phyloP scores from a whole-genome alignment of 148 eudicot genomes.

The Amaranthus palmeri region DNA sequence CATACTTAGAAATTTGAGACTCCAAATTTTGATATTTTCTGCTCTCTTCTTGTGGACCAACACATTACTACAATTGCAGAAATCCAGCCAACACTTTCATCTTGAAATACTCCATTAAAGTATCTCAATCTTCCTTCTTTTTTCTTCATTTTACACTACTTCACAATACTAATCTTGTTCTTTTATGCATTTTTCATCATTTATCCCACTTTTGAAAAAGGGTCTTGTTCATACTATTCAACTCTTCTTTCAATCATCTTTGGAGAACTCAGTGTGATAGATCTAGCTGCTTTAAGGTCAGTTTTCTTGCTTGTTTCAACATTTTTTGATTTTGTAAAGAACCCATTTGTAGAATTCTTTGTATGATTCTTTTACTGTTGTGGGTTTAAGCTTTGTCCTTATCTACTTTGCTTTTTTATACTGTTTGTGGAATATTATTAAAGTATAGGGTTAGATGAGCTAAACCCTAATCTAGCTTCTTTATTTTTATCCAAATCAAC shows the following conservation, averaged over 20 bases:
- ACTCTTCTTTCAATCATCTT: neutral
- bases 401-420: conserved; percentile 9
- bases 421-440: neutral
- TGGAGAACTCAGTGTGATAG: conserved; percentile 4
- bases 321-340: neutral
- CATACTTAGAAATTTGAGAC: no score
- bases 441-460: neutral
- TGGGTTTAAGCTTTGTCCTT: conserved; percentile 13
- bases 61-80: no score
- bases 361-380: neutral
- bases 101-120: no score
- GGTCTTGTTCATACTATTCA: conserved; percentile 3
- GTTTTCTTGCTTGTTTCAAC: neutral
- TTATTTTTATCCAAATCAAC: no score
- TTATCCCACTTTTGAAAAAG: neutral
- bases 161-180: neutral
- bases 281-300: conserved; percentile 25
- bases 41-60: no score
- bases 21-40: no score
- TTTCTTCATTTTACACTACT: neutral
- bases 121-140: no score
- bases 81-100: no score
- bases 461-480: neutral
- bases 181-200: neutral
- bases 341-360: conserved; percentile 5